These are phyloP conservation scores for Centrapalus pauciflorus DNA, from an alignment of 129 eudicot genomes.

Conservation along the genomic window DNA sequence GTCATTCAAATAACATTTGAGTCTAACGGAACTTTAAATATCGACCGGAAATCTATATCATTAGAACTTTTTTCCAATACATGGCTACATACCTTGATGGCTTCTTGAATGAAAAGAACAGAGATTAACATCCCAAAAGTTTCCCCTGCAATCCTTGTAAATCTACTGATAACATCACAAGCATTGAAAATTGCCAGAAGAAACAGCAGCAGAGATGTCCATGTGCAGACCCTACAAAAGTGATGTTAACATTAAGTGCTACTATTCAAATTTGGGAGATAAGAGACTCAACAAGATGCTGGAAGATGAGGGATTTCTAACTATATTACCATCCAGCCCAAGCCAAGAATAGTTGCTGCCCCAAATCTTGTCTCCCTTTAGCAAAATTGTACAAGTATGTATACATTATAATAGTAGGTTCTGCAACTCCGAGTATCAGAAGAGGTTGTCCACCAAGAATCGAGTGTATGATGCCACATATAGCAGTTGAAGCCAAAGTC, in stretches of 20 bases:
- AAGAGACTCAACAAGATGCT: not conserved
- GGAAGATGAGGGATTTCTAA: not conserved
- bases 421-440: slow-evolving; percentile 63
- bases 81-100: slow-evolving; percentile 45
- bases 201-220: slow-evolving; percentile 53
- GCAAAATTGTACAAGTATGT: slow-evolving; percentile 53
- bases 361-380: slow-evolving; percentile 41
- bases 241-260: not conserved
- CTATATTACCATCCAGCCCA: slow-evolving; percentile 61
- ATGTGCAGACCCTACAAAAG: slow-evolving; percentile 52
- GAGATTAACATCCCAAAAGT: slow-evolving; percentile 64
- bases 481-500: slow-evolving; percentile 59
- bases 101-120: slow-evolving; percentile 65
- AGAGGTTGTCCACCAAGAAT: slow-evolving; percentile 68
- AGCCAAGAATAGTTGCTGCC: slow-evolving; percentile 47
- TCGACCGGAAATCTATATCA: not conserved
- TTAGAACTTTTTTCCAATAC: not conserved
- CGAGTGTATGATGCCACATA: slow-evolving; percentile 59
- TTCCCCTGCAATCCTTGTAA: slow-evolving; percentile 61
- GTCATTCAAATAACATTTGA: not conserved
- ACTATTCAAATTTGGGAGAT: not conserved
- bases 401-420: slow-evolving; percentile 65
- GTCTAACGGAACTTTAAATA: not conserved
- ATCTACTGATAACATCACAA: slow-evolving; percentile 43
- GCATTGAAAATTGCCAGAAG: slow-evolving; percentile 51